These are phyloP conservation scores for Streptanthus diversifolius DNA, from an alignment of 345 rosid genomes.

Conservation along the genomic window DNA sequence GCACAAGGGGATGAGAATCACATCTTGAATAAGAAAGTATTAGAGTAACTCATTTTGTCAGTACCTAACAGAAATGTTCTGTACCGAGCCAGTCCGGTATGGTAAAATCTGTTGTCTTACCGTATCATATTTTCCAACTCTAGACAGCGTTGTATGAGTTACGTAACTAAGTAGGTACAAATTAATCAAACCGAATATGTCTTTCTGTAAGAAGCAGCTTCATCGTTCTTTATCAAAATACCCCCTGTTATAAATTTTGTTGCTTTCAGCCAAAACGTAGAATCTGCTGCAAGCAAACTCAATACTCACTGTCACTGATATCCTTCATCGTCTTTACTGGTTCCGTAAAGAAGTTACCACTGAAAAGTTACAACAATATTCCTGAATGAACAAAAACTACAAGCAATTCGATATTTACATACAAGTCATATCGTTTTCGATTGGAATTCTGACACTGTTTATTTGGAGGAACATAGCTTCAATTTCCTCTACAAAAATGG, in stretches of 20 bases:
- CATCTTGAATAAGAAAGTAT: conserved; percentile 14
- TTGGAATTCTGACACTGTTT: background rate
- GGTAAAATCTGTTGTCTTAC: background rate
- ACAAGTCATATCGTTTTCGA: background rate
- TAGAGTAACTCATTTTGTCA: conserved; percentile 7
- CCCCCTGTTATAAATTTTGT: background rate
- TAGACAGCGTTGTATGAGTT: background rate
- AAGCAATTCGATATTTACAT: conserved; percentile 14
- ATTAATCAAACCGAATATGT: background rate
- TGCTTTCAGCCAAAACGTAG: background rate
- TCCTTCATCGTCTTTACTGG: background rate
- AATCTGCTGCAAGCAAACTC: background rate
- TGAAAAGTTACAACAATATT: background rate
- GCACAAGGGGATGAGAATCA: conserved; percentile 39
- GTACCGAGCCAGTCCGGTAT: background rate
- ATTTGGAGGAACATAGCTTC: background rate
- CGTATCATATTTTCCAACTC: background rate
- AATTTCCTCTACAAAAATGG: conserved; percentile 39
- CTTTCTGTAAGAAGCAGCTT: conserved; percentile 6
- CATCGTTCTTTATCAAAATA: background rate
- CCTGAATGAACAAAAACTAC: background rate
- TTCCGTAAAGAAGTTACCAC: background rate
- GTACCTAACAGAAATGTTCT: conserved; percentile 6
- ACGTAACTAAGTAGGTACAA: conserved; percentile 1
- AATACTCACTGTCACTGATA: background rate